Base-by-base conservation (phyloP, 1,284 basidiomycete genomes). In the Tilletia caries region DNA sequence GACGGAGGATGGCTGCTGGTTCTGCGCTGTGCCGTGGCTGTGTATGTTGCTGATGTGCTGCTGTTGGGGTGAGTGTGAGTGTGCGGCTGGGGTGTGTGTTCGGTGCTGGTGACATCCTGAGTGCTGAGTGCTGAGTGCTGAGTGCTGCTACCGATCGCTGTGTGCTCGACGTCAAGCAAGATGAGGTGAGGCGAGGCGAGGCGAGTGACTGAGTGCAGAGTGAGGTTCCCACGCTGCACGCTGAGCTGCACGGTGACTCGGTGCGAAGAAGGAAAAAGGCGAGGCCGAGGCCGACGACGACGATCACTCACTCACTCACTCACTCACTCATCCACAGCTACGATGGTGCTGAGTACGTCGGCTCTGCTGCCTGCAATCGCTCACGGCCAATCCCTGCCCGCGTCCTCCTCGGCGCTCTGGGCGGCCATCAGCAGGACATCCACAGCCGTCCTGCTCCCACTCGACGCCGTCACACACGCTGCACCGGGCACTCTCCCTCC, bases 341-440 rank as follows among this genome's bases (percentile, higher is more conserved):
- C 18, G 29, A 62, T 62, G 58, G 58, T 37, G n/a, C 23, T 62
- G 32, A 62, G 58, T 29, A 62, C 58, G 20, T 20, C 58, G 10
- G 27, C 58, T 15, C 32, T 62, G 58, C 58, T 62, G 33, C 58
- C 58, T 34, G 58, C n/a, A 6, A 13, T 62, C 58, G 15, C 32
- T n/a, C 1, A 27, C 6, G 54, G 25, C 10, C 5, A 27, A 27
- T 20, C 58, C 12, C 58, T 62, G 5, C 32, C 58, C 29, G 27
- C 58, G 6, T 27, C 58, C 18, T 20, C 27, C 29, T 62, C 58
- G 1, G 1, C 58, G 29, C 58, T 62, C 32, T 62, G 58, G 58
- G 23, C 18, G n/a, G 58, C 58, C 58, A 34, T 62, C 33, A 29
- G 58, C 10, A 25, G 58, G 18, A 62, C 58, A 25, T 13, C 58